Evolutionary conservation across 768 basidiomycete species (phyloP).

Genomic region (Pseudohyphozyma bogoriensis): DNA sequence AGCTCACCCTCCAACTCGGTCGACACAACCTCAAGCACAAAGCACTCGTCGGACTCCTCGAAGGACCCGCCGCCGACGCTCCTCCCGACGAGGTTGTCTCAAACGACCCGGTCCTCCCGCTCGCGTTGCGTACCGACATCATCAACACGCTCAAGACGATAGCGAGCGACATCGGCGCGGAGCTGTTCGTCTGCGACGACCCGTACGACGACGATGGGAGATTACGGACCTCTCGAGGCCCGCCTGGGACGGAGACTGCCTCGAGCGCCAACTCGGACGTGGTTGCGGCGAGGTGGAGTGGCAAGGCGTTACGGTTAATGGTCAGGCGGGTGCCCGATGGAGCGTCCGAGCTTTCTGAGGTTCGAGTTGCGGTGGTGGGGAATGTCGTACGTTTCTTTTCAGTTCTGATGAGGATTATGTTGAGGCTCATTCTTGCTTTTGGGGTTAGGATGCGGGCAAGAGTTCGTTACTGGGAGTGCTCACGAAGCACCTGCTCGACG

Average conservation of each 20-base stretch:
- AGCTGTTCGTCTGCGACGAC: slow-evolving; percentile 35
- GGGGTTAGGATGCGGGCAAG: slow-evolving; percentile 33
- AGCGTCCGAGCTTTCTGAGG: slow-evolving; percentile 48
- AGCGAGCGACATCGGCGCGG: slow-evolving; percentile 28
- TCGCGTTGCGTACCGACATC: slow-evolving; percentile 21
- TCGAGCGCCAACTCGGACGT: slow-evolving; percentile 15
- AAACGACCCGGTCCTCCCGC: slow-evolving; percentile 22
- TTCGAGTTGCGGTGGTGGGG: slow-evolving; percentile 89
- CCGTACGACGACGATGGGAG: slow-evolving; percentile 7
- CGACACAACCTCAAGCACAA: slow-evolving; percentile 32
- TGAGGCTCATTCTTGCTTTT: too few relatives aligned
- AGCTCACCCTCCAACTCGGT: slow-evolving; percentile 36
- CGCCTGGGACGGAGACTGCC: slow-evolving; percentile 3
- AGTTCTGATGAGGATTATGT: too few relatives aligned
- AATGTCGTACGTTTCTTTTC: slow-evolving; percentile 55
- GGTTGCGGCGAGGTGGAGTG: slow-evolving; percentile 11
- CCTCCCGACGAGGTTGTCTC: slow-evolving; percentile 4
- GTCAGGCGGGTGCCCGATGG: slow-evolving; percentile 13
- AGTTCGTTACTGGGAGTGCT: slow-evolving; percentile 47
- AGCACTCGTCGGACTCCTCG: slow-evolving; percentile 25
- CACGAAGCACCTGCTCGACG: slow-evolving; percentile 60
- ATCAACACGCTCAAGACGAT: slow-evolving; percentile 30
- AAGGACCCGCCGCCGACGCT: slow-evolving; percentile 13
- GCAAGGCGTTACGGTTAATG: slow-evolving; percentile 11
- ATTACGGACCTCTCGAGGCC: not conserved